Percentiles rank a stretch among this genome's conserved stretches.
Conservation (phyloP, 331 rosid species). For the Pyrus hybrid region DNA sequence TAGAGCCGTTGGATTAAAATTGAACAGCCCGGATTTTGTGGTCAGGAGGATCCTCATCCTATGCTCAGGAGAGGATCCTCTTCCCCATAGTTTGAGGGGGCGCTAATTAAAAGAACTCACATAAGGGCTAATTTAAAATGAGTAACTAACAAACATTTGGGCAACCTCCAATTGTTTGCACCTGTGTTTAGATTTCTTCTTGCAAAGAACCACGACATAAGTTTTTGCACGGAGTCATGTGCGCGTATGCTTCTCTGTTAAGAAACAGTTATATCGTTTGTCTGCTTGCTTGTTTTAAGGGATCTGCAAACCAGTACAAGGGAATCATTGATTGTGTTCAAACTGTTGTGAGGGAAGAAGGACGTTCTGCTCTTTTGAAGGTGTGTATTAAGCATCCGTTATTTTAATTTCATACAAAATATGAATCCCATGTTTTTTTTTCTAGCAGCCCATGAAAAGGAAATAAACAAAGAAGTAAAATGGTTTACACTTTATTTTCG, state of each 20-base stretch:
- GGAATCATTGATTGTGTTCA: slow-evolving; percentile 90
- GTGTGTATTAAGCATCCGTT: slow-evolving; percentile 23
- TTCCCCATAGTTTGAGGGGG: no score
- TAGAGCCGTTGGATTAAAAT: no score
- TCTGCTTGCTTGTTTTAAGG: slow-evolving; percentile 36
- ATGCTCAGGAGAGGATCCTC: no score
- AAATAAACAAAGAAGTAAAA: neutral
- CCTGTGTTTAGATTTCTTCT: neutral
- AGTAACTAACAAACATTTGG: neutral
- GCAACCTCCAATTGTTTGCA: neutral
- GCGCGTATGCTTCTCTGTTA: slow-evolving; percentile 5
- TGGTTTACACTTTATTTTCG: neutral
- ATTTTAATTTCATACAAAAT: neutral
- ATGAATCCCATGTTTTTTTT: neutral
- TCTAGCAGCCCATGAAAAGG: neutral
- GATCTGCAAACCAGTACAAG: slow-evolving; percentile 69
- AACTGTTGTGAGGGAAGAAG: slow-evolving; percentile 91
- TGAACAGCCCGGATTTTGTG: no score
- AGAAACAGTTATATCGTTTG: slow-evolving; percentile 13
- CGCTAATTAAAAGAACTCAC: neutral
- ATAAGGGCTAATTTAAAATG: neutral
- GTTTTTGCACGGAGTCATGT: slow-evolving; percentile 8
- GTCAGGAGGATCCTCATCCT: no score
- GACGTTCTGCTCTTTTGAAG: slow-evolving; percentile 74
- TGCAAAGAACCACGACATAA: neutral